Percentiles rank a stretch among this genome's conserved stretches.
phyloP scores from a whole-genome alignment of 257 asterid genomes.

The Coffea canephora region DNA sequence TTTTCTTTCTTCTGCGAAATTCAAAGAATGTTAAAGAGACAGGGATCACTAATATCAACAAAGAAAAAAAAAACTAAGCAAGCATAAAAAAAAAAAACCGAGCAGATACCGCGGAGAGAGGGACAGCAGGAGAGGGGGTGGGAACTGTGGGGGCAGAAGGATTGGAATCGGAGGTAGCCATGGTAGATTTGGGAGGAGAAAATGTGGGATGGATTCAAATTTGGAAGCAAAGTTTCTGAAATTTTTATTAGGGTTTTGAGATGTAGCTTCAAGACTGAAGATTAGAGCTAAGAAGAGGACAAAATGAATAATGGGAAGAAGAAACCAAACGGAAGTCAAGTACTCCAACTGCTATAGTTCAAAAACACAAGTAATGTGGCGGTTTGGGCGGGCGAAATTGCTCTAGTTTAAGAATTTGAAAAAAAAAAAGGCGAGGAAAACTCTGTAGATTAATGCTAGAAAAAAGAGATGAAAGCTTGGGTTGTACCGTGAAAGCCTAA shows the following conservation, averaged over 20 bases:
- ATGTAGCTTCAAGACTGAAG: background rate
- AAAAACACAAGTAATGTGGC: background rate
- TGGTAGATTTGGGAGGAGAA: constrained; percentile 19
- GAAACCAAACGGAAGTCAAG: too few relatives aligned
- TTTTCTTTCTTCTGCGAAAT: constrained; percentile 60
- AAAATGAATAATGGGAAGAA: constrained; percentile 32
- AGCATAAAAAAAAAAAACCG: background rate
- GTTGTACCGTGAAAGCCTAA: too few relatives aligned
- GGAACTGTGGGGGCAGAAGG: constrained; percentile 28
- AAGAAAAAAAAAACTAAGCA: background rate
- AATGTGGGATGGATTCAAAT: constrained; percentile 4
- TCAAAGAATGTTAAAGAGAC: background rate
- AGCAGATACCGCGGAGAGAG: constrained; percentile 37
- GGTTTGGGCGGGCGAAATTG: background rate
- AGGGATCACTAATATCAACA: background rate
- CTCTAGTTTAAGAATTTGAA: background rate
- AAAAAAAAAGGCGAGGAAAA: background rate
- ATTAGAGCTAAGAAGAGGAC: constrained; percentile 4
- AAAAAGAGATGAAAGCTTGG: too few relatives aligned
- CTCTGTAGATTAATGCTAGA: too few relatives aligned
- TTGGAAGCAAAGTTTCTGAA: background rate
- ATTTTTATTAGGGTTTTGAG: constrained; percentile 17
- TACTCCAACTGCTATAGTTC: background rate
- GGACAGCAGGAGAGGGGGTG: constrained; percentile 23
- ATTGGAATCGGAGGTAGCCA: constrained; percentile 55